Evolutionary conservation across 192 early-diverging fungal genomes (phyloP).

Genomic region (Coemansia sp.): DNA sequence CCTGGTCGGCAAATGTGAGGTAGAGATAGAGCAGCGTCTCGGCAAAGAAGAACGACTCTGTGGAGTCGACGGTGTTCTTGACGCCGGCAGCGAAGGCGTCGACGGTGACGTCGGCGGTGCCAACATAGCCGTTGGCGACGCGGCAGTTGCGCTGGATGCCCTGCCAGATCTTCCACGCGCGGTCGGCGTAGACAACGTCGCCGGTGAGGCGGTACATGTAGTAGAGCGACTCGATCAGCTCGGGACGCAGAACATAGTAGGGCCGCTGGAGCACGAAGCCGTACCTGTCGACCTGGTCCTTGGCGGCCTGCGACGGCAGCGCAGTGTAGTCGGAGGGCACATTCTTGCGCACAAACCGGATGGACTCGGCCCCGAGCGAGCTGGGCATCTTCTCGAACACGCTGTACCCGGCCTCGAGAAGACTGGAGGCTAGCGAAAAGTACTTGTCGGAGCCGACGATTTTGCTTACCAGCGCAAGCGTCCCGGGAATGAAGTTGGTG

Average conservation of each 20-base stretch:
- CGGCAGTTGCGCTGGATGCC: slow-evolving; percentile 70
- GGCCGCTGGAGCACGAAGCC: slow-evolving; percentile 37
- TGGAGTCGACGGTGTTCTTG: slow-evolving; percentile 37
- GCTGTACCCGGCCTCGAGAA: slow-evolving; percentile 45
- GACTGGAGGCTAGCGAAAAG: slow-evolving; percentile 36
- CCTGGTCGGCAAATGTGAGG: slow-evolving; percentile 74
- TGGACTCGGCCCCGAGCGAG: slow-evolving; percentile 41
- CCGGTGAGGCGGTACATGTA: slow-evolving; percentile 74
- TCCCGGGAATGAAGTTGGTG: slow-evolving; percentile 52
- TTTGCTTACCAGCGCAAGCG: slow-evolving; percentile 44
- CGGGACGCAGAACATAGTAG: slow-evolving; percentile 74
- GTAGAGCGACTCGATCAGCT: slow-evolving; percentile 73
- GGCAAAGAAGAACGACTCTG: slow-evolving; percentile 81
- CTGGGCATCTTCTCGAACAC: slow-evolving; percentile 44
- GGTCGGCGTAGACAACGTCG: slow-evolving; percentile 63
- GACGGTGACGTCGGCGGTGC: slow-evolving; percentile 47
- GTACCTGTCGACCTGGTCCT: slow-evolving; percentile 25
- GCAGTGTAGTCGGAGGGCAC: slow-evolving; percentile 35
- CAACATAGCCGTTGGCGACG: slow-evolving; percentile 64
- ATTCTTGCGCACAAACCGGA: slow-evolving; percentile 48
- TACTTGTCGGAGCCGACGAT: slow-evolving; percentile 42
- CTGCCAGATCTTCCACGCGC: slow-evolving; percentile 70
- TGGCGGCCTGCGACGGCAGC: slow-evolving; percentile 3
- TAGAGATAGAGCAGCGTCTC: slow-evolving; percentile 95
- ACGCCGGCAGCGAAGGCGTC: slow-evolving; percentile 33